Percentiles rank a stretch among this genome's conserved stretches.
These are phyloP conservation scores for Diversispora eburnea DNA, from an alignment of 192 early-diverging fungal species.

Conservation along the genomic window DNA sequence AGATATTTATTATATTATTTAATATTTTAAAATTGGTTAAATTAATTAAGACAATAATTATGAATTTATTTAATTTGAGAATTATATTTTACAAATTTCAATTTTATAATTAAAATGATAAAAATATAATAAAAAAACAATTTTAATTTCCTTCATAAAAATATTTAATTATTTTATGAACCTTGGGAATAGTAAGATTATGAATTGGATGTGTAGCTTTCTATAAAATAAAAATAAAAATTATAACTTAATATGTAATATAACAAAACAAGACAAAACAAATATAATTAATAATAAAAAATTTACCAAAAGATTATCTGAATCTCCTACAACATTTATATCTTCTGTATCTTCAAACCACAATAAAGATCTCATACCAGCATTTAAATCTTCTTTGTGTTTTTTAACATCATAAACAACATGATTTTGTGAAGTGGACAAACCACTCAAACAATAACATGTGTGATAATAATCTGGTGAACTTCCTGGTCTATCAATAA, in stretches of 20 bases:
- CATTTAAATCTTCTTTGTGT: conserved; percentile 24
- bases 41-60: no score
- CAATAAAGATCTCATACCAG: conserved; percentile 40
- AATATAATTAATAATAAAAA: neutral
- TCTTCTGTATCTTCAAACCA: conserved; percentile 36
- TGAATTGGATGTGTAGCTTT: conserved; percentile 68
- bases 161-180: conserved; percentile 42
- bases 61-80: no score
- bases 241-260: neutral
- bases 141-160: conserved; percentile 35
- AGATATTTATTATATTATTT: no score
- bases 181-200: conserved; percentile 56
- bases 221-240: conserved; percentile 31
- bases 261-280: conserved; percentile 2
- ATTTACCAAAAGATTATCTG: conserved; percentile 50
- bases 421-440: conserved; percentile 81
- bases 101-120: no score
- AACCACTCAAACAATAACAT: conserved; percentile 84
- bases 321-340: conserved; percentile 43
- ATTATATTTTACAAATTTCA: no score
- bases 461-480: conserved; percentile 90
- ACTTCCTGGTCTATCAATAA: conserved; percentile 89
- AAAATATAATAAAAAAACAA: no score
- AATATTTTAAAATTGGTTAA: no score
- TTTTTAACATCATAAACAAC: conserved; percentile 40